A percentile compares a stretch with the other conserved stretches of the same genome.
phyloP scores from a whole-genome alignment of 2,329 filamentous ascomycete species.

The Cyphellophora europaea region DNA sequence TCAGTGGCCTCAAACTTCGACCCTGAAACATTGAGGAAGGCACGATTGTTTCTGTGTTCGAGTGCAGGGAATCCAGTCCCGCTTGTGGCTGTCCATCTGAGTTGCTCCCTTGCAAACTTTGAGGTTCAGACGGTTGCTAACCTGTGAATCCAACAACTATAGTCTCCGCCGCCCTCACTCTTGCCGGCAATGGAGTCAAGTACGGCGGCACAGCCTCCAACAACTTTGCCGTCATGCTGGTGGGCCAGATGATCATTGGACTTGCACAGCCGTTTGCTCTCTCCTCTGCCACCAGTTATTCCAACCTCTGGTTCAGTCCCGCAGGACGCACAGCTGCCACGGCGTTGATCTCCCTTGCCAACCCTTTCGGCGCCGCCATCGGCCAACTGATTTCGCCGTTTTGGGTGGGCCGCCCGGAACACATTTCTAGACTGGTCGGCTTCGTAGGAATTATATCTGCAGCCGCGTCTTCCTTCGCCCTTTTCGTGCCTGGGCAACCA shows the following conservation, averaged over 20 bases:
- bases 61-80: too few species aligned
- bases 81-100: too few species aligned
- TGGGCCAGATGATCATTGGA: slow-evolving; percentile 84
- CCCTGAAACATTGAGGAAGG: too few species aligned
- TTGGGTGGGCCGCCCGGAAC: slow-evolving; percentile 51
- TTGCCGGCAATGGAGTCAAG: slow-evolving; percentile 85
- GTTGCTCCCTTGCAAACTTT: too few species aligned
- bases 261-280: slow-evolving; percentile 88
- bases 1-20: too few species aligned
- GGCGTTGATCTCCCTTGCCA: slow-evolving; percentile 73
- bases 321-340: slow-evolving; percentile 77
- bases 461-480: slow-evolving; percentile 60
- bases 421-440: slow-evolving; percentile 74
- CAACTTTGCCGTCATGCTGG: slow-evolving; percentile 68
- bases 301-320: slow-evolving; percentile 88
- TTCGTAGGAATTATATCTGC: slow-evolving; percentile 75
- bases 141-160: slow-evolving; percentile 46
- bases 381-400: slow-evolving; percentile 80
- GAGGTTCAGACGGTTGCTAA: too few species aligned
- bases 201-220: slow-evolving; percentile 58
- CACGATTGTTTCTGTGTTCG: too few species aligned
- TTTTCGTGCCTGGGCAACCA: slow-evolving; percentile 69
- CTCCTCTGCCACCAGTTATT: slow-evolving; percentile 80
- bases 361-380: slow-evolving; percentile 80
- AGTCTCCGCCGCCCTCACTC: slow-evolving; percentile 59